phyloP scores from a whole-genome alignment of 2,329 filamentous ascomycete genomes.

The Penicillium sp. region DNA sequence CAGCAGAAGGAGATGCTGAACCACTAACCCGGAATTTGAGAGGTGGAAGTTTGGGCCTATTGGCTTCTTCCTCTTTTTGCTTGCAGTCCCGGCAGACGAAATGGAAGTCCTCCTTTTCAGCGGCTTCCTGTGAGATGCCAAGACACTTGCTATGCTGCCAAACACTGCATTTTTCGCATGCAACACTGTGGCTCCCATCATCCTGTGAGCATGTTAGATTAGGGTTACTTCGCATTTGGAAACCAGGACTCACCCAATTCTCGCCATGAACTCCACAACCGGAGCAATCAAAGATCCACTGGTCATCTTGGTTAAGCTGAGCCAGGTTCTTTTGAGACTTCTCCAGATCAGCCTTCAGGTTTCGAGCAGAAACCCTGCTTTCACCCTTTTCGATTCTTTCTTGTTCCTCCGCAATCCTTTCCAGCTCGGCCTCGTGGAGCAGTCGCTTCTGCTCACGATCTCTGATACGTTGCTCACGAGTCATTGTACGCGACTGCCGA shows the following conservation, averaged over 20 bases:
- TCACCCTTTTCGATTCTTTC: conserved; percentile 57
- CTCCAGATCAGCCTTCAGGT: conserved; percentile 78
- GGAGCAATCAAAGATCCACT: conserved; percentile 92
- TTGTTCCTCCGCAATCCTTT: conserved; percentile 73
- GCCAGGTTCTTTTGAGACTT: conserved; percentile 73
- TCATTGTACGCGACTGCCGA: conserved; percentile 75
- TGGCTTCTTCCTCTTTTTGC: conserved; percentile 62
- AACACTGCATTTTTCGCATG: conserved; percentile 88
- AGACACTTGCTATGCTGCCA: conserved; percentile 98
- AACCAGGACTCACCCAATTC: conserved; percentile 56
- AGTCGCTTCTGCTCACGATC: conserved; percentile 81
- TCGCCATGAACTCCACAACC: conserved; percentile 86
- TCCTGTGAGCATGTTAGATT: conserved; percentile 54
- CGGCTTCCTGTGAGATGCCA: conserved; percentile 72
- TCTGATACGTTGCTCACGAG: conserved; percentile 78
- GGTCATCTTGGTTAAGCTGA: conserved; percentile 71
- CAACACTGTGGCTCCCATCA: conserved; percentile 88
- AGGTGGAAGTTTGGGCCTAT: conserved; percentile 61
- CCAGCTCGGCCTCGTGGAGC: conserved; percentile 80
- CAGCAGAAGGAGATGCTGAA: conserved; percentile 48
- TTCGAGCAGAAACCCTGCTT: conserved; percentile 71
- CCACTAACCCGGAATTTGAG: conserved; percentile 58
- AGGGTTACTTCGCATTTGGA: not conserved
- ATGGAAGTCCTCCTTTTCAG: conserved; percentile 80
- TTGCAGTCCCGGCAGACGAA: conserved; percentile 81